Conservation (phyloP, 139 green algal genomes). For the Protoeuglena noctilucae region DNA sequence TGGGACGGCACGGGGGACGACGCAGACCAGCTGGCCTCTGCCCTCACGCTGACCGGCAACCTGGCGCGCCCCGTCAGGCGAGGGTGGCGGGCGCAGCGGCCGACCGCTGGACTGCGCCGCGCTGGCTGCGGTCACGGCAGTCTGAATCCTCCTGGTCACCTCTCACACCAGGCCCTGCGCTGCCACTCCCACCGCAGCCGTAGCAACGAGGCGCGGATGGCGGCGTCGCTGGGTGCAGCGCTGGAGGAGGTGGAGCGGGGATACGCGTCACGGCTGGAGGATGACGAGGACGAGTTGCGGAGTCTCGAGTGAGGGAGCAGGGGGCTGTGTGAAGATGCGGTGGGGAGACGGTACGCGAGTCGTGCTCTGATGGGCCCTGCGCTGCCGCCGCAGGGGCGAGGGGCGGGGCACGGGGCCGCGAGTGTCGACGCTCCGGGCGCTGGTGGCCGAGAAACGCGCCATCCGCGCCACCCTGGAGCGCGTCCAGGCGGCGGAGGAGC, state of each 20-base stretch:
- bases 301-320: too few species aligned
- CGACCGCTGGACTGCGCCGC: background rate
- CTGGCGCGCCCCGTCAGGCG: background rate
- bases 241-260: conserved; percentile 9
- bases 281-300: too few species aligned
- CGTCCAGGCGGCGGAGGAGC: too few species aligned
- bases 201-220: conserved; percentile 11
- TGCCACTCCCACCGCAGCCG: conserved; percentile 19
- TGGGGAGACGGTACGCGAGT: too few species aligned
- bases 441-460: too few species aligned
- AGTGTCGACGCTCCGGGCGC: too few species aligned
- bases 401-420: too few species aligned
- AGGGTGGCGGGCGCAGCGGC: background rate
- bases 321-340: too few species aligned
- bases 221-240: conserved; percentile 12
- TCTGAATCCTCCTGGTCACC: conserved; percentile 17
- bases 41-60: background rate
- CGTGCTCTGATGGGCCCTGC: too few species aligned
- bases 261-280: conserved; percentile 16
- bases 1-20: background rate
- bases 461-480: too few species aligned
- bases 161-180: conserved; percentile 11
- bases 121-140: conserved; percentile 7
- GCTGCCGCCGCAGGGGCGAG: too few species aligned
- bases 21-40: background rate